A percentile compares a stretch with the other conserved stretches of the same genome.
These are phyloP conservation scores for fission yeast (Schizosaccharomyces pombe) DNA, from an alignment of 805 yeast genomes.

Conservation along the genomic window DNA sequence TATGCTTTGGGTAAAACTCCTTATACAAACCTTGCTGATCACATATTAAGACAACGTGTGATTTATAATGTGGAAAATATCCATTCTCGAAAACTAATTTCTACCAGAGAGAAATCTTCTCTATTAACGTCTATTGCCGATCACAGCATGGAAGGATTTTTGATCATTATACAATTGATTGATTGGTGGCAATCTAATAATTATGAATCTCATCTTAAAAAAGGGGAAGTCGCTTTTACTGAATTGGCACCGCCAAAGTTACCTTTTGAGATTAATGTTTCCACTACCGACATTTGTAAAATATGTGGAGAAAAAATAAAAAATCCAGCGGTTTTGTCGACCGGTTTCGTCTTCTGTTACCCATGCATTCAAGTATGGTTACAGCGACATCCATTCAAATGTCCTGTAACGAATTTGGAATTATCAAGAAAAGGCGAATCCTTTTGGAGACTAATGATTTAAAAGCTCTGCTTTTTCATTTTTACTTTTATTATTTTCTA, in stretches of 20 bases:
- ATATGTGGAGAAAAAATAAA: background rate
- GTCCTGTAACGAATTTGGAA: background rate
- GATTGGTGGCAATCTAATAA: constrained; percentile 1
- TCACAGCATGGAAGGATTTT: background rate
- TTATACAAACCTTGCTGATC: background rate
- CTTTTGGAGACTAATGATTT: background rate
- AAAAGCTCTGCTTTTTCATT: background rate
- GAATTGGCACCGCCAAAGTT: background rate
- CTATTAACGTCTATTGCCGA: background rate
- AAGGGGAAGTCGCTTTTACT: background rate
- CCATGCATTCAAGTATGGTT: background rate
- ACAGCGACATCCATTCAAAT: background rate
- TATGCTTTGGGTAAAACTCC: background rate
- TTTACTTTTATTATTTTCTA: no score
- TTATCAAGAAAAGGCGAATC: background rate
- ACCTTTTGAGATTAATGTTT: background rate
- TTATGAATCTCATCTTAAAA: background rate
- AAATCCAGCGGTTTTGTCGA: background rate
- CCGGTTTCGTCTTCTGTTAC: constrained; percentile 1
- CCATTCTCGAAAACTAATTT: no score
- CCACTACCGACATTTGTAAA: background rate
- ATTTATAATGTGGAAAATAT: background rate
- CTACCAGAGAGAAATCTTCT: no score
- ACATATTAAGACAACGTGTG: background rate
- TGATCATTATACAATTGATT: background rate